These are phyloP conservation scores for Euphorbia celastroides DNA, from an alignment of 441 rosid species.

Conservation along the genomic window DNA sequence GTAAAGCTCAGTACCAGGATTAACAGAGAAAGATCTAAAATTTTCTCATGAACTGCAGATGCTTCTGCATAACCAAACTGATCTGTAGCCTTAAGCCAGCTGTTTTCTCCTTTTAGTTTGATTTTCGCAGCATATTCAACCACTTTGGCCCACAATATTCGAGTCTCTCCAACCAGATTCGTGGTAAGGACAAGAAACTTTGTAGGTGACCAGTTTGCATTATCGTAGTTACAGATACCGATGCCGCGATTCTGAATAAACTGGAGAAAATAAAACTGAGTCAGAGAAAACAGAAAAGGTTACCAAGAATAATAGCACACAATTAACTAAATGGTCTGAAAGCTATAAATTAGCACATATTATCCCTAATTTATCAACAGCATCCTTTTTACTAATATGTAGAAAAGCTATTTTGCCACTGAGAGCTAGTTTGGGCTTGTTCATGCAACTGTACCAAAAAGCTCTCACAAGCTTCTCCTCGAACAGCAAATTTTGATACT, in stretches of 20 bases:
- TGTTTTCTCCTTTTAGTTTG: slow-evolving; percentile 26
- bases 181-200: slow-evolving; percentile 57
- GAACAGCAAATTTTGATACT: not conserved
- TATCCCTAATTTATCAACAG: slow-evolving; percentile 6
- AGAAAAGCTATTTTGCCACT: not conserved
- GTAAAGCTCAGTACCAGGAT: slow-evolving; percentile 46
- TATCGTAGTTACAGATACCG: slow-evolving; percentile 39
- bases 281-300: slow-evolving; percentile 10
- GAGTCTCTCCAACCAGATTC: slow-evolving; percentile 65
- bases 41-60: slow-evolving; percentile 35
- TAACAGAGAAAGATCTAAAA: slow-evolving; percentile 35
- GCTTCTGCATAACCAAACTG: slow-evolving; percentile 31
- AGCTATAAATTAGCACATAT: not conserved
- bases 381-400: not conserved
- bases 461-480: no score
- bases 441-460: no score
- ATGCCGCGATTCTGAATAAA: slow-evolving; percentile 42
- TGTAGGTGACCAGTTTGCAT: slow-evolving; percentile 36
- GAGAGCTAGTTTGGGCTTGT: no score
- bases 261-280: slow-evolving; percentile 40
- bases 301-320: not conserved
- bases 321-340: not conserved
- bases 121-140: slow-evolving; percentile 28
- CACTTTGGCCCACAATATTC: slow-evolving; percentile 44
- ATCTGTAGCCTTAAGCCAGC: slow-evolving; percentile 29